Evolutionary conservation across 495 filamentous ascomycete species (phyloP), one percentile per base, ranked within the genome.

Genomic region (Baudoinia panamericana): DNA sequence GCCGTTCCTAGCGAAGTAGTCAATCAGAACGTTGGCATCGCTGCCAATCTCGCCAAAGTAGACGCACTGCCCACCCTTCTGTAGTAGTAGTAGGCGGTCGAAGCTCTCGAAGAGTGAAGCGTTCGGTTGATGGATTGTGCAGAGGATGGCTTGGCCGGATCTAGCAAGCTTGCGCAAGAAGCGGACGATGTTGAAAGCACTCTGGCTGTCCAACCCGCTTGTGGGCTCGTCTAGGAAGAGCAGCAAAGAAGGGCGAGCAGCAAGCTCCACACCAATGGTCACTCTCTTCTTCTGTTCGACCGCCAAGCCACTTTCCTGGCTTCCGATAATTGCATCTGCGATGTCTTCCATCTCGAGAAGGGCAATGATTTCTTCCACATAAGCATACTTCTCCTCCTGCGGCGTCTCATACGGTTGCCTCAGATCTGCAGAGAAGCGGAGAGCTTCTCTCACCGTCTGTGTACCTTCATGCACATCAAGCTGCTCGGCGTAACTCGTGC

Each of bases 151-250:
- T 51, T 93, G 85, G 1, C 87, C 87, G 27, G 77, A 75, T 0
- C 71, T 73, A 1, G 85, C 77, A 8, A 93, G 70, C 62, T 92
- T 93, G 34, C 77, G 77, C 36, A 93, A 60, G 67, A 93, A 93
- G 32, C 81, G 76, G 11, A 93, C 75, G 45, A 93, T 93, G 45
- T 87, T 87, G 65, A 83, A 94, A 3, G 87, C 80, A 41, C 72
- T 76, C 53, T 86, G 84, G 28, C 74, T 77, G 56, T 95, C 86
- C 4, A 95, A 69, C 34, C 87, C 87, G 10, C 77, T 82, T 0
- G 87, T 95, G 0, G 87, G 87, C 52, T 94, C 87, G 49, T 94
- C 86, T 11, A 93, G 61, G 62, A 94, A 94, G 8, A 94, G 68
- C 0, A 93, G 67, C 2, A 94, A 70, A 45, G 87, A 70, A 0